A percentile compares a stretch with the other conserved stretches of the same genome.
Conservation (phyloP, 768 basidiomycete species). For the Austroboletus festivus region DNA sequence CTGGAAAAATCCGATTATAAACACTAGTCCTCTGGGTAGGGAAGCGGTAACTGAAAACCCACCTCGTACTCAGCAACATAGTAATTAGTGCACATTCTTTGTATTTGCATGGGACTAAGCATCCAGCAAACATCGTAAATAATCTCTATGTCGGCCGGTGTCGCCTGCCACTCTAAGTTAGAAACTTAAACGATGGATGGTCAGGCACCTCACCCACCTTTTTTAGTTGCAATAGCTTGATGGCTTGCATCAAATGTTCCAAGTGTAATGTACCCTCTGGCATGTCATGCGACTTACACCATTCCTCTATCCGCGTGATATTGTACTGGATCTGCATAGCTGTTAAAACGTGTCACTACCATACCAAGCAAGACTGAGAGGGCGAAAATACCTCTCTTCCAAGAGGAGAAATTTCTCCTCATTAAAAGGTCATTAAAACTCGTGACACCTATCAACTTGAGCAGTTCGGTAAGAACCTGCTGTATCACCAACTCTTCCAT, state of each 20-base stretch:
- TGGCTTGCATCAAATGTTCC: conserved; percentile 99
- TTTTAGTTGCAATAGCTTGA: conserved; percentile 95
- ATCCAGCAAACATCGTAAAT: conserved; percentile 99
- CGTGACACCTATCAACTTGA: conserved; percentile 93
- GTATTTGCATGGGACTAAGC: conserved; percentile 98
- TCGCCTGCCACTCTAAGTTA: conserved; percentile 52
- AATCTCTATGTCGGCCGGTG: conserved; percentile 94
- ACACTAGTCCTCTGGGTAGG: background rate
- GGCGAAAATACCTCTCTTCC: conserved; percentile 84
- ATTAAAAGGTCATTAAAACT: conserved; percentile 98
- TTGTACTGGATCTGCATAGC: conserved; percentile 99
- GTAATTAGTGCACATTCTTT: conserved; percentile 98
- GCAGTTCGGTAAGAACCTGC: conserved; percentile 90
- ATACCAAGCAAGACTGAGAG: background rate
- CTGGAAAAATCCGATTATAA: conserved; percentile 37
- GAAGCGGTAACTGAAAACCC: conserved; percentile 16
- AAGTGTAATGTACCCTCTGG: conserved; percentile 96
- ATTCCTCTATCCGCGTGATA: conserved; percentile 95
- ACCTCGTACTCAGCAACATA: conserved; percentile 99
- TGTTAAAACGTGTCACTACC: conserved; percentile 29
- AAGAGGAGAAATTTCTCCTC: conserved; percentile 98
- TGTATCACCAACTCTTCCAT: conserved; percentile 97
- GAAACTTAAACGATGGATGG: background rate
- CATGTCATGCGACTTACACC: conserved; percentile 99
- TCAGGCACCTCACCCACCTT: conserved; percentile 55